These are phyloP conservation scores for Triticum aestivum DNA, from an alignment of 176 grass and related monocot genomes.

Conservation along the genomic window IWGSC_CS_RefSeq_v2.1 NC_057802.1:57398374-57398873, in stretches of 20 bases:
- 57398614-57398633: constrained; percentile 65
- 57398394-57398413: neutral
- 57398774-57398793: neutral
- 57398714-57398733: neutral
- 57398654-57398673: constrained; percentile 44
- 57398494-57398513: neutral
- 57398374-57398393: neutral
- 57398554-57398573: constrained; percentile 59
- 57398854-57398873: constrained; percentile 3
- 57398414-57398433: neutral
- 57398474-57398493: neutral
- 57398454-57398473: neutral
- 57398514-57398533: constrained; percentile 17
- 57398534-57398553: constrained; percentile 37
- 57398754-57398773: neutral
- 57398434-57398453: neutral
- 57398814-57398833: neutral
- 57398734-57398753: neutral
- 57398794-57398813: neutral
- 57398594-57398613: constrained; percentile 91
- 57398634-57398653: constrained; percentile 71
- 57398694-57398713: neutral
- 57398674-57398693: neutral
- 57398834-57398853: neutral
- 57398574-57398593: constrained; percentile 86